Conservation (phyloP, 768 basidiomycete species). For the Cubamyces lactineus region DNA sequence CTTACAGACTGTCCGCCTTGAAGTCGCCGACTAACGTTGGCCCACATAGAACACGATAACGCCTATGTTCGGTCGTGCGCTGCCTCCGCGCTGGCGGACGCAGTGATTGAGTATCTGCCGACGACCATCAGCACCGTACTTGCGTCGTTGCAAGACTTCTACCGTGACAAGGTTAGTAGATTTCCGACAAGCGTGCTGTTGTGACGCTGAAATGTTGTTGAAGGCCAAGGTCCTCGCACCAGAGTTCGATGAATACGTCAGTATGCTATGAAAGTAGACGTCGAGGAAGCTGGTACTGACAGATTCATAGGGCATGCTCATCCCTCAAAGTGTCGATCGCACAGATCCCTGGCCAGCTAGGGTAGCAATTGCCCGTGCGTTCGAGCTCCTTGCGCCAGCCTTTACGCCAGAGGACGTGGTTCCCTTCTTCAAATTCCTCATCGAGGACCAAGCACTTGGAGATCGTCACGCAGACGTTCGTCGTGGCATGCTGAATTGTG, state of each 20-base stretch:
- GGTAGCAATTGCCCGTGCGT: slow-evolving; percentile 68
- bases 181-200: not conserved
- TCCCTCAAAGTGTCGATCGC: slow-evolving; percentile 82
- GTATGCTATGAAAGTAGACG: slow-evolving; percentile 29
- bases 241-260: slow-evolving; percentile 90
- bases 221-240: slow-evolving; percentile 87
- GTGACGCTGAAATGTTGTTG: not conserved
- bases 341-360: slow-evolving; percentile 89
- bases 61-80: slow-evolving; percentile 76
- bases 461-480: slow-evolving; percentile 84
- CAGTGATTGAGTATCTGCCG: slow-evolving; percentile 68
- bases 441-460: slow-evolving; percentile 85
- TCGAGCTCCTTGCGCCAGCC: slow-evolving; percentile 66
- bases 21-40: not conserved
- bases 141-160: slow-evolving; percentile 63
- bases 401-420: slow-evolving; percentile 65
- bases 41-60: slow-evolving; percentile 72
- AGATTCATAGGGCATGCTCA: slow-evolving; percentile 81
- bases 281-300: not conserved
- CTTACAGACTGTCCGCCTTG: not conserved
- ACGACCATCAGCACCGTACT: slow-evolving; percentile 53
- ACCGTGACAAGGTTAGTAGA: slow-evolving; percentile 73
- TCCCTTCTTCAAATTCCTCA: slow-evolving; percentile 82
- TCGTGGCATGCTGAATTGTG: slow-evolving; percentile 85
- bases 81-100: slow-evolving; percentile 76